These are phyloP conservation scores for Skeletonema tropicum DNA, from an alignment of 108 stramenopile genomes.

Conservation along the genomic window DNA sequence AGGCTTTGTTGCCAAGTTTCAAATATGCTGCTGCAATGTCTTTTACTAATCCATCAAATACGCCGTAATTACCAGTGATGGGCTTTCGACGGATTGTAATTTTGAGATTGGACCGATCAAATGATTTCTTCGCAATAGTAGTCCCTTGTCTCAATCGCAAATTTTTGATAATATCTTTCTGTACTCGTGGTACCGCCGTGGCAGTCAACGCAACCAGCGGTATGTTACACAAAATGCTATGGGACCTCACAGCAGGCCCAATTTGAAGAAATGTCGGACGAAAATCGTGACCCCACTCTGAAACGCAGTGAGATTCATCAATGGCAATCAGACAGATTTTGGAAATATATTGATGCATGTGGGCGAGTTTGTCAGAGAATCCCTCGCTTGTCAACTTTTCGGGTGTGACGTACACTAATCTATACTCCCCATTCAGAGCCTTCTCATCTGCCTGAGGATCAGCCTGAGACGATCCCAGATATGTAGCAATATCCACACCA, in stretches of 20 bases:
- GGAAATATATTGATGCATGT: slow-evolving; percentile 32
- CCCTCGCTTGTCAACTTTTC: slow-evolving; percentile 71
- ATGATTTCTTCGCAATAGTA: slow-evolving; percentile 62
- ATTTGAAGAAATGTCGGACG: slow-evolving; percentile 81
- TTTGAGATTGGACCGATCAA: slow-evolving; percentile 92
- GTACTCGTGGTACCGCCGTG: slow-evolving; percentile 90
- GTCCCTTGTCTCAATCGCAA: slow-evolving; percentile 62
- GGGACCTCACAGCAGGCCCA: slow-evolving; percentile 56
- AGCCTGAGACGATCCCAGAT: slow-evolving; percentile 66
- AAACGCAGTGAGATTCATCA: slow-evolving; percentile 96
- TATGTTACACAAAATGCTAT: slow-evolving; percentile 46
- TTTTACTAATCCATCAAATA: slow-evolving; percentile 52
- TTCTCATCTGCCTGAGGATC: slow-evolving; percentile 56
- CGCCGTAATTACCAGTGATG: slow-evolving; percentile 41
- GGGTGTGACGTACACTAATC: slow-evolving; percentile 91
- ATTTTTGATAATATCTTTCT: slow-evolving; percentile 63
- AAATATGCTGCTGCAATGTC: slow-evolving; percentile 20
- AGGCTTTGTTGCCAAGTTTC: slow-evolving; percentile 17
- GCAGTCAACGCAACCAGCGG: slow-evolving; percentile 93
- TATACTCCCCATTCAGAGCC: slow-evolving; percentile 64
- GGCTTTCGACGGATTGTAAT: slow-evolving; percentile 71
- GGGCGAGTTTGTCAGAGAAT: slow-evolving; percentile 59
- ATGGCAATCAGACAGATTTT: slow-evolving; percentile 80
- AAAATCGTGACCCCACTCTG: slow-evolving; percentile 93
- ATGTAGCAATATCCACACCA: slow-evolving; percentile 49